Conservation (phyloP, 768 basidiomycete species). For the Stropharia rugosoannulata region DNA sequence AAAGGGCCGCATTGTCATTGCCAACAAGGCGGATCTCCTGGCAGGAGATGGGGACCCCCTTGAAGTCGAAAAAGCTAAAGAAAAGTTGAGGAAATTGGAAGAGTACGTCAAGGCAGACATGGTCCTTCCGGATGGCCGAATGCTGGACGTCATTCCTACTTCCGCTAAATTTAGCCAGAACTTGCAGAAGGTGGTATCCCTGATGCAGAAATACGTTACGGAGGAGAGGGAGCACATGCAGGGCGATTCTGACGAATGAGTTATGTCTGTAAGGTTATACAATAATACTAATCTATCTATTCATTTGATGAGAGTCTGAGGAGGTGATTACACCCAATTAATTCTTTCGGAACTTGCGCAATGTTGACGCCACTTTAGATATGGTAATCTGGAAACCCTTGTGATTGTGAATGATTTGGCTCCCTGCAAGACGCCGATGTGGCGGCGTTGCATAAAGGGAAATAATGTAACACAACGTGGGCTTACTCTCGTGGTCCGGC, state of each 20-base stretch:
- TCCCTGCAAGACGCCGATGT: too few relatives aligned
- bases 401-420: too few relatives aligned
- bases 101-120: conserved; percentile 53
- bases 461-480: too few relatives aligned
- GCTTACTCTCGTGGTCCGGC: too few relatives aligned
- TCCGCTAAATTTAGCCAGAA: conserved; percentile 91
- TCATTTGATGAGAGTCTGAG: too few relatives aligned
- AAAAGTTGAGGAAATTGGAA: conserved; percentile 57
- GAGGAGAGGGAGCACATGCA: conserved; percentile 24
- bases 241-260: conserved; percentile 7
- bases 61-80: conserved; percentile 51
- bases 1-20: conserved; percentile 79
- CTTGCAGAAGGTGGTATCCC: conserved; percentile 60
- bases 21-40: conserved; percentile 93
- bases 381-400: too few relatives aligned
- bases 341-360: too few relatives aligned
- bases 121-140: conserved; percentile 29
- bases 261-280: too few relatives aligned
- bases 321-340: too few relatives aligned
- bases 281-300: too few relatives aligned
- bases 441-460: too few relatives aligned
- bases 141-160: conserved; percentile 72
- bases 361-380: too few relatives aligned
- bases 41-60: conserved; percentile 47
- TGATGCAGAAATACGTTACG: conserved; percentile 68